Conservation (phyloP, 192 early-diverging fungal species). For the Coemansia sp. region DNA sequence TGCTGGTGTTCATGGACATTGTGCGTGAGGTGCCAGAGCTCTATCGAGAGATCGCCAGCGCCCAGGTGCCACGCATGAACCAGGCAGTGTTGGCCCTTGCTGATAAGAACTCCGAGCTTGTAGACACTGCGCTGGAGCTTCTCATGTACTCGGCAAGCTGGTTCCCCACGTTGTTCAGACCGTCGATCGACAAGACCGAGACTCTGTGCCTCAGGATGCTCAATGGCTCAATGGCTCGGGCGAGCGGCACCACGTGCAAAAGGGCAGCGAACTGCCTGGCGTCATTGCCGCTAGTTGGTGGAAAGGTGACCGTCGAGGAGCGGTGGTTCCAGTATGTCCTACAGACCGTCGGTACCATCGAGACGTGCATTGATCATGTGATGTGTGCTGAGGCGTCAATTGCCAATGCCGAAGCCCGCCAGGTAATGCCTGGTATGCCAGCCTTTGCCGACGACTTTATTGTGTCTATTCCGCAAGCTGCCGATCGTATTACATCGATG, state of each 20-base stretch:
- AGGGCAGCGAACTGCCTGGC: conserved; percentile 26
- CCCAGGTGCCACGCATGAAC: conserved; percentile 52
- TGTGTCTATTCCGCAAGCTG: conserved; percentile 46
- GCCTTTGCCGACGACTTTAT: conserved; percentile 30
- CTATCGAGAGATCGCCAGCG: conserved; percentile 42
- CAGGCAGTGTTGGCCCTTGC: conserved; percentile 40
- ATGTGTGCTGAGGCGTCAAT: conserved; percentile 22
- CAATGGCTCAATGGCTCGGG: conserved; percentile 12
- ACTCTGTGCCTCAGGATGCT: conserved; percentile 39
- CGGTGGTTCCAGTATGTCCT: conserved; percentile 47
- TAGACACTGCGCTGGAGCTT: conserved; percentile 21
- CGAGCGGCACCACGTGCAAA: conserved; percentile 4
- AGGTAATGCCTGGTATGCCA: neutral
- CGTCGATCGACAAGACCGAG: conserved; percentile 47
- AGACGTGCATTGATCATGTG: conserved; percentile 42
- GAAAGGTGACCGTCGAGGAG: conserved; percentile 43
- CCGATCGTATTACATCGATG: conserved; percentile 49
- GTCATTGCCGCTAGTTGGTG: conserved; percentile 33
- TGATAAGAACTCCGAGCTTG: conserved; percentile 43
- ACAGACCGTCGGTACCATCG: conserved; percentile 42
- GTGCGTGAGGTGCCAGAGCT: conserved; percentile 48
- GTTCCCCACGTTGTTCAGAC: conserved; percentile 52
- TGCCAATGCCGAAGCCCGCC: neutral
- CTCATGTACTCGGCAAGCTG: conserved; percentile 44
- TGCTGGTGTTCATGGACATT: conserved; percentile 43